Evolutionary conservation across 2,329 filamentous ascomycete genomes (phyloP), one percentile per base, ranked within the genome.

Genomic region (Dactylellina cionopaga): DNA sequence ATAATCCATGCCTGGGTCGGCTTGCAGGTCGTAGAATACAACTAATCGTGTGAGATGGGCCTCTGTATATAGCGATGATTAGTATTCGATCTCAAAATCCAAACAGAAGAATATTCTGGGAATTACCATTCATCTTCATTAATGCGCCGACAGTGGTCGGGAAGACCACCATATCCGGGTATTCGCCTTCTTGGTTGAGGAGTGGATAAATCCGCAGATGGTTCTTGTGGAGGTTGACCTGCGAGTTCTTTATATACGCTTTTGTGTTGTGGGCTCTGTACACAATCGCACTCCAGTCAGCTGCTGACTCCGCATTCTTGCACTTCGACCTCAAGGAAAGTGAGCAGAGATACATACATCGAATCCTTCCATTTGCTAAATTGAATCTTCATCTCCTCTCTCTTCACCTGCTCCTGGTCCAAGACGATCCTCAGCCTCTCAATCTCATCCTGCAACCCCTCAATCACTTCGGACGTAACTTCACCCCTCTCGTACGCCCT

Each of bases 81-180:
- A 55, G 51, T 9, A 41, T 19, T 17, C 6, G 31, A 27, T 25
- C 39, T 7, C 9, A 27, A 1, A 39, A 19, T 31, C 2, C 9
- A 33, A 4, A 19, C 17, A n/a, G 33, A 33, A 6, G 10, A 24
- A 31, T 17, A 4, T 31, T 17, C 7, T 2, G 2, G 4, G 25
- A 10, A 27, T 3, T 58, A 74, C 69, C 69, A 33, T 74, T 74
- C 69, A 74, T 54, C 41, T 74, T 74, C 69, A 74, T 74, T 31
- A 74, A 49, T 7, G 60, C 46, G 9, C 69, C 69, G 3, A 74
- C 69, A 0, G 69, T 74, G 4, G 46, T 68, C 24, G 69, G 69
- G 47, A 74, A 74, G 0, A 74, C 56, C 6, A 66, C 62, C 54
- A 68, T 62, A 37, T 74, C 69, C 5, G 69, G 69, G 17, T 68